Evolutionary conservation across 495 filamentous ascomycete genomes (phyloP).

Genomic region (Xylona heveae): DNA sequence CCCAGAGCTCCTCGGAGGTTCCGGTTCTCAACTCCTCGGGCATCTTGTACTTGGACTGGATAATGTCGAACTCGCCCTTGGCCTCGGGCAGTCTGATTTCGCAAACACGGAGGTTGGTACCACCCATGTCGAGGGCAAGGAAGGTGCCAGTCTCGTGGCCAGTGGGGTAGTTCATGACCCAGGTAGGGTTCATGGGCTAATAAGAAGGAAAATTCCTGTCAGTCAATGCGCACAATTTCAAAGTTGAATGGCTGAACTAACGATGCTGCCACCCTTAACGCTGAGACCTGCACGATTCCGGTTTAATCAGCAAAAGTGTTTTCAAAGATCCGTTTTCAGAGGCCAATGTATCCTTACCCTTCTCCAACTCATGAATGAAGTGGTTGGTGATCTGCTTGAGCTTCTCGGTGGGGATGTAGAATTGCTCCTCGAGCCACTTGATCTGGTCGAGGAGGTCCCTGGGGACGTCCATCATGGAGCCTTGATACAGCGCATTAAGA

Average conservation of each 20-base stretch:
- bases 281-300: slow-evolving; percentile 43
- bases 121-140: slow-evolving; percentile 92
- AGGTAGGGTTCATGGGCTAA: slow-evolving; percentile 97
- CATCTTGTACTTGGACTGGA: slow-evolving; percentile 95
- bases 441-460: slow-evolving; percentile 72
- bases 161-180: slow-evolving; percentile 86
- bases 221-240: slow-evolving; percentile 4
- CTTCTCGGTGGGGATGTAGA: slow-evolving; percentile 56
- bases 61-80: slow-evolving; percentile 94
- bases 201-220: neutral
- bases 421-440: slow-evolving; percentile 63
- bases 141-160: slow-evolving; percentile 81
- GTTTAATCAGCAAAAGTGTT: slow-evolving; percentile 5
- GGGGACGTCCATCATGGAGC: slow-evolving; percentile 63
- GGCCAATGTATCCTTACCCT: slow-evolving; percentile 35
- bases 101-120: slow-evolving; percentile 94
- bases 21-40: slow-evolving; percentile 90
- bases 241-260: slow-evolving; percentile 26
- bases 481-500: slow-evolving; percentile 16
- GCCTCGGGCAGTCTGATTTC: slow-evolving; percentile 80
- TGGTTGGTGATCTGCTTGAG: slow-evolving; percentile 77
- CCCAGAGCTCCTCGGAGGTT: slow-evolving; percentile 81
- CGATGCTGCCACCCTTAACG: slow-evolving; percentile 79
- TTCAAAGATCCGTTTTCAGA: too few species aligned
- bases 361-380: slow-evolving; percentile 73